Evolutionary conservation across 148 eudicot species (phyloP), one percentile per base, ranked within the genome.

Genomic region (Oxyria digyna): DNA sequence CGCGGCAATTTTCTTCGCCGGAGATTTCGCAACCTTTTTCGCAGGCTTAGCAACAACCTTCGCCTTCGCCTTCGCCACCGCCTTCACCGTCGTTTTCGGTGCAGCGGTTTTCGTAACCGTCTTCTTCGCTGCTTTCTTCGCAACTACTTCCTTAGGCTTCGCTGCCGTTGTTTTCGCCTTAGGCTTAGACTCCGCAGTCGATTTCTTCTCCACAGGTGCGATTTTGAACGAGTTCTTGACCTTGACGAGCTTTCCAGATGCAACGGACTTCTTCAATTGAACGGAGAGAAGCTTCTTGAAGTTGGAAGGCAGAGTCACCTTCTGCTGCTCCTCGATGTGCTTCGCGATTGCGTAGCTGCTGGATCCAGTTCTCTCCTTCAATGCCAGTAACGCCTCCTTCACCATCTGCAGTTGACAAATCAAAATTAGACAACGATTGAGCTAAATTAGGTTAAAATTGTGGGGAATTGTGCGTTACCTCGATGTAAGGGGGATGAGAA

Each of bases 301-400:
- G 48, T 83, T 88, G 2, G 81, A 26, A 0, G 96, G 83, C 3
- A 91, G 80, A 9, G 71, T 68, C 5, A 78, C 74, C 71, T 88
- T 88, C 66, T 91, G 96, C 7, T 88, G 78, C 42, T 88, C 90
- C 45, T 88, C 97, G 0, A 88, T 88, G 78, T 83, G 85, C 74
- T 91, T 91, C 1, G 85, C 80, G n/a, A 91, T 86, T 10, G 97
- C 95, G 46, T 81, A 69, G 55, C 78, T 87, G 69, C 97, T 91
- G 32, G 97, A 91, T 8, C 97, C 97, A 0, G 89, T 83, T 73
- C 85, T 72, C 74, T 91, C 97, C 76, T 91, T 91, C 67, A 91
- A 63, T 4, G 95, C n/a, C 6, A 71, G 43, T 42, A 91, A 68
- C 11, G 97, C 97, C 6, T 85, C 88, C 20, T 78, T 77, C 27